Evolutionary conservation across 2,329 filamentous ascomycete species (phyloP).

Genomic region (Fusarium vanettenii): DNA sequence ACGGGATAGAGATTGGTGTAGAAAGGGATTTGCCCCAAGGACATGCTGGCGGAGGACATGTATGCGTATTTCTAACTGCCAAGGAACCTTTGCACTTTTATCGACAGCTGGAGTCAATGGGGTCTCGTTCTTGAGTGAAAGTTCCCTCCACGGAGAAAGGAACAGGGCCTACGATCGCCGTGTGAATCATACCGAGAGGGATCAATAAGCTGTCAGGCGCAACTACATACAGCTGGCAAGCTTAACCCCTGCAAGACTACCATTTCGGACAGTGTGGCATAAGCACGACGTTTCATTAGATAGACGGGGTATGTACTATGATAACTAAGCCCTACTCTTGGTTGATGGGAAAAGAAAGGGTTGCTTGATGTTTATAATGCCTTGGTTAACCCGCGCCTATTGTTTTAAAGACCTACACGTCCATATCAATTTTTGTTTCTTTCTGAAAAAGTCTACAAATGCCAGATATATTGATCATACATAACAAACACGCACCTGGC

Average conservation of each 20-base stretch:
- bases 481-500: not conserved
- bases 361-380: not conserved
- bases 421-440: not conserved
- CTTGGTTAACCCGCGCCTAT: not conserved
- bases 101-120: not conserved
- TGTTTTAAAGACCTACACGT: not conserved
- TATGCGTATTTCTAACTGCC: not conserved
- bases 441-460: not conserved
- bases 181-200: slow-evolving; percentile 2
- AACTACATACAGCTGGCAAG: not conserved
- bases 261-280: not conserved
- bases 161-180: not conserved
- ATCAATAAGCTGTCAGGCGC: not conserved
- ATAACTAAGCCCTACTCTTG: not conserved
- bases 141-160: not conserved
- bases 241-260: not conserved
- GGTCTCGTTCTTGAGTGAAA: not conserved
- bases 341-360: not conserved
- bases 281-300: not conserved
- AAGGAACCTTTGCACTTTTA: not conserved
- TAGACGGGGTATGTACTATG: not conserved
- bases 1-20: not conserved
- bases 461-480: not conserved
- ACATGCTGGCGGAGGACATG: not conserved
- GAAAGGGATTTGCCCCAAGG: not conserved